Percentiles rank a stretch among this genome's conserved stretches.
Conservation (phyloP, 2,329 filamentous ascomycete genomes). For the Fusarium agapanthi region DNA sequence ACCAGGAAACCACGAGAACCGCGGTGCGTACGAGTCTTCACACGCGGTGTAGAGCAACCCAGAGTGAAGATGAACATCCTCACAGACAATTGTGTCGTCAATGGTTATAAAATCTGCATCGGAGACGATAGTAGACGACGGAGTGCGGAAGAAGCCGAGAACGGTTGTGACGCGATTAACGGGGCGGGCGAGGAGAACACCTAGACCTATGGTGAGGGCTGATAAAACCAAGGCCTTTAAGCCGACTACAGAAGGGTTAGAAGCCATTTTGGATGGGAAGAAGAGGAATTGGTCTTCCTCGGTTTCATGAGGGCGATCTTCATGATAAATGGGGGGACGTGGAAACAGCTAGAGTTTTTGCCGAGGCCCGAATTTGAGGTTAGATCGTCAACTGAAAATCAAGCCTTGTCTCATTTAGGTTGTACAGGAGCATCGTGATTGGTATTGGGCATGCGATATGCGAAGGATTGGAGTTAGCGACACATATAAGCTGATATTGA, state of each 20-base stretch:
- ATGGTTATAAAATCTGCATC: slow-evolving; percentile 51
- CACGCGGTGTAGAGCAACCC: slow-evolving; percentile 65
- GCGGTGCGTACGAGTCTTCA: slow-evolving; percentile 52
- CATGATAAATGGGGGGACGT: slow-evolving; percentile 5
- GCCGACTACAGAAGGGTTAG: neutral
- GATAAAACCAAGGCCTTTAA: neutral
- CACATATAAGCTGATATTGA: neutral
- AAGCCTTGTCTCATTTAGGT: neutral
- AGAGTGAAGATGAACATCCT: slow-evolving; percentile 67
- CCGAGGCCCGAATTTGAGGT: neutral
- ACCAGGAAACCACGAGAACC: slow-evolving; percentile 63
- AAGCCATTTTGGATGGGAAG: neutral
- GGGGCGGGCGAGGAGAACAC: neutral
- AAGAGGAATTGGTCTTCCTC: neutral
- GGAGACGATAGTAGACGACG: slow-evolving; percentile 30
- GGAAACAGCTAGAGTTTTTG: neutral
- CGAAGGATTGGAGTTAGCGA: neutral
- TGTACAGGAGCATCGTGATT: neutral
- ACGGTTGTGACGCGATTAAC: slow-evolving; percentile 22
- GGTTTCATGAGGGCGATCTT: neutral
- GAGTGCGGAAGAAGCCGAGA: slow-evolving; percentile 42
- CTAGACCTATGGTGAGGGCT: neutral
- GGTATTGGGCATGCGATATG: neutral
- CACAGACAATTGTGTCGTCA: slow-evolving; percentile 63
- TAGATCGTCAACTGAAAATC: neutral